These are phyloP conservation scores for Ogataea dorogensis DNA, from an alignment of 805 yeast genomes.

Conservation along the genomic window DNA sequence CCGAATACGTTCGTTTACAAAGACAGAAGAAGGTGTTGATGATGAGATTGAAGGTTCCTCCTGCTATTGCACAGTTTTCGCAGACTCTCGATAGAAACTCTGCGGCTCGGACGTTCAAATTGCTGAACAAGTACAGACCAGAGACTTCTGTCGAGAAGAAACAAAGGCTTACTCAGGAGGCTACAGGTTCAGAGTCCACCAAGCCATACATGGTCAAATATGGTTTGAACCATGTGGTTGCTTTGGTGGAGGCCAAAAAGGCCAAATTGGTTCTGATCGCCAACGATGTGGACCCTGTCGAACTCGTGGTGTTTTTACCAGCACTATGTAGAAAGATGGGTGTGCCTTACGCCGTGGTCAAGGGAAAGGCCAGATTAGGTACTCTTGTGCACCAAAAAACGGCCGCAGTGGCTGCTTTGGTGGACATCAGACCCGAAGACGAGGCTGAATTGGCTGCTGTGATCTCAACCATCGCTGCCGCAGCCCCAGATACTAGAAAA, in stretches of 20 bases:
- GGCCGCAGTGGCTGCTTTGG: slow-evolving; percentile 94
- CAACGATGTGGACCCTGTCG: slow-evolving; percentile 99
- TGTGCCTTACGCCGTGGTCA: slow-evolving; percentile 96
- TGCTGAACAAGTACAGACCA: slow-evolving; percentile 98
- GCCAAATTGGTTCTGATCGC: slow-evolving; percentile 96
- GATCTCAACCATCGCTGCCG: slow-evolving; percentile 89
- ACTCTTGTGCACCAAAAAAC: slow-evolving; percentile 97
- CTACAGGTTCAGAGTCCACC: slow-evolving; percentile 93
- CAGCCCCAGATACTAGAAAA: slow-evolving; percentile 94
- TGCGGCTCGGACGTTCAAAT: slow-evolving; percentile 94
- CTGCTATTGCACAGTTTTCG: slow-evolving; percentile 96
- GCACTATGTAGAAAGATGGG: slow-evolving; percentile 99
- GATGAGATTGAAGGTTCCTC: slow-evolving; percentile 98
- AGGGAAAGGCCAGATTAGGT: slow-evolving; percentile 98
- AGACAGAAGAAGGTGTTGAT: slow-evolving; percentile 97
- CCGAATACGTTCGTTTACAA: slow-evolving; percentile 96
- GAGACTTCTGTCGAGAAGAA: slow-evolving; percentile 97
- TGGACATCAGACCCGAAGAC: slow-evolving; percentile 93
- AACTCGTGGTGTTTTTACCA: slow-evolving; percentile 94
- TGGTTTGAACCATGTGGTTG: slow-evolving; percentile 99
- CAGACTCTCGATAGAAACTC: slow-evolving; percentile 97
- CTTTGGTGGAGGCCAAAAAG: slow-evolving; percentile 97
- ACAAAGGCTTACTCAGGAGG: slow-evolving; percentile 98
- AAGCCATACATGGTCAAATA: slow-evolving; percentile 96
- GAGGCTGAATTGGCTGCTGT: slow-evolving; percentile 92